Conservation (phyloP, 495 filamentous ascomycete species). For the Neurospora sp. region DNA sequence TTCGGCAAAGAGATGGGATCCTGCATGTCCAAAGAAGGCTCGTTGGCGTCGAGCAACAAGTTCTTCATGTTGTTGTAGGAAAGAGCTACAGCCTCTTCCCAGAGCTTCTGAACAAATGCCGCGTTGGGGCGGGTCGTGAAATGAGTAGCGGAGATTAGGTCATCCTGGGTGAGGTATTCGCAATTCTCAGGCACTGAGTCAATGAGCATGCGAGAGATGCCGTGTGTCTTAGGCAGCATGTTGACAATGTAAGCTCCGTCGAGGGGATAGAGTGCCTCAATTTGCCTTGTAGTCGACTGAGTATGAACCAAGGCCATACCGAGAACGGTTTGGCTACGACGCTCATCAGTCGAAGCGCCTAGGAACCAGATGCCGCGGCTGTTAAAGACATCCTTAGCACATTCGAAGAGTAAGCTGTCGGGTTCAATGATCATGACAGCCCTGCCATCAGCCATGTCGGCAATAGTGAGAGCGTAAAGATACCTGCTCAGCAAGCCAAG, state of each 20-base stretch:
- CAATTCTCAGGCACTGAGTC: slow-evolving; percentile 13
- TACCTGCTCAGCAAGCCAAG: slow-evolving; percentile 13
- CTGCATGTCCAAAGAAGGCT: not conserved
- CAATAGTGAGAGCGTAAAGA: slow-evolving; percentile 11
- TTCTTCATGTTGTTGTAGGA: slow-evolving; percentile 1
- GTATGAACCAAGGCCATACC: slow-evolving; percentile 16
- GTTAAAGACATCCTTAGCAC: slow-evolving; percentile 14
- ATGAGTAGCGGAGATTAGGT: not conserved
- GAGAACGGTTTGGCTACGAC: not conserved
- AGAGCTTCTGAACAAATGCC: slow-evolving; percentile 3
- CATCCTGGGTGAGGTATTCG: slow-evolving; percentile 7
- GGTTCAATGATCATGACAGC: slow-evolving; percentile 23
- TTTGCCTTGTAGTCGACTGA: slow-evolving; percentile 8
- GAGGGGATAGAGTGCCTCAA: slow-evolving; percentile 17
- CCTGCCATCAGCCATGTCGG: not conserved
- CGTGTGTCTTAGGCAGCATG: slow-evolving; percentile 12
- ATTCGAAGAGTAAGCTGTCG: slow-evolving; percentile 21
- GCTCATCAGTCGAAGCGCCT: slow-evolving; percentile 6
- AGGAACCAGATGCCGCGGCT: slow-evolving; percentile 6
- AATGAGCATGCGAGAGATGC: slow-evolving; percentile 16
- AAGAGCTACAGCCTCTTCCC: slow-evolving; percentile 16
- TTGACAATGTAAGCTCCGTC: slow-evolving; percentile 20
- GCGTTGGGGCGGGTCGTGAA: not conserved
- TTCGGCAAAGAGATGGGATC: slow-evolving; percentile 10
- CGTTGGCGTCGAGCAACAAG: not conserved